phyloP scores from a whole-genome alignment of 1,284 basidiomycete species.

The Agaricales sp. region DNA sequence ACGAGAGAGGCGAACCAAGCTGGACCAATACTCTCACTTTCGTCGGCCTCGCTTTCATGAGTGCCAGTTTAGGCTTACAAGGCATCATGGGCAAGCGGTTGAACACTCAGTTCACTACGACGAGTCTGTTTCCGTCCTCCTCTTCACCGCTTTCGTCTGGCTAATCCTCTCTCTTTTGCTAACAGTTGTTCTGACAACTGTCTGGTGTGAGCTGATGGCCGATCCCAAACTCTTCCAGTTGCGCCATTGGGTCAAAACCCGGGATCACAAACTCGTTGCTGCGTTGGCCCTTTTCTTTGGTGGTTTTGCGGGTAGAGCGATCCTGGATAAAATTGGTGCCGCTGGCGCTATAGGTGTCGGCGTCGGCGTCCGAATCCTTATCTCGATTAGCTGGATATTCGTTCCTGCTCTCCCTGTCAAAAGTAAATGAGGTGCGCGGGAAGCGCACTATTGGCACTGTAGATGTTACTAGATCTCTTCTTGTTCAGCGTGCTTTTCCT shows the following conservation, averaged over 20 bases:
- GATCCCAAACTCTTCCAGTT: constrained; percentile 63
- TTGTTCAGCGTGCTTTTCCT: too few species aligned
- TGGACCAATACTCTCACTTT: constrained; percentile 64
- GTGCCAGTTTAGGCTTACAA: constrained; percentile 68
- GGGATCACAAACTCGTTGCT: constrained; percentile 68
- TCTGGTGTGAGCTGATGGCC: constrained; percentile 80
- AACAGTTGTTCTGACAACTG: constrained; percentile 64
- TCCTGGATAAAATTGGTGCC: constrained; percentile 52
- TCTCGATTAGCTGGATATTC: constrained; percentile 61
- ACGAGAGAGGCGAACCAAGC: constrained; percentile 44
- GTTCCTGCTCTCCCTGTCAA: too few species aligned
- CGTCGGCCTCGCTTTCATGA: constrained; percentile 66
- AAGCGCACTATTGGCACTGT: too few species aligned
- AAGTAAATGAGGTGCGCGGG: too few species aligned
- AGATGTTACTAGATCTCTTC: too few species aligned
- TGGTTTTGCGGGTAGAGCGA: constrained; percentile 59
- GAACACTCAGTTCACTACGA: constrained; percentile 72
- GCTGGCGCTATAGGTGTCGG: constrained; percentile 61
- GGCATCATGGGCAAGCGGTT: constrained; percentile 78
- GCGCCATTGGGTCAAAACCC: constrained; percentile 39
- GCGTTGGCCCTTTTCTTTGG: constrained; percentile 66
- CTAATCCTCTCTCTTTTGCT: constrained; percentile 1
- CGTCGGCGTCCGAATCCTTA: constrained; percentile 52
- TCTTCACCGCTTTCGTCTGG: constrained; percentile 10
- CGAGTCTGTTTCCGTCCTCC: constrained; percentile 44